phyloP scores from a whole-genome alignment of 2,329 filamentous ascomycete species.

The Zymoseptoria ardabiliae region DNA sequence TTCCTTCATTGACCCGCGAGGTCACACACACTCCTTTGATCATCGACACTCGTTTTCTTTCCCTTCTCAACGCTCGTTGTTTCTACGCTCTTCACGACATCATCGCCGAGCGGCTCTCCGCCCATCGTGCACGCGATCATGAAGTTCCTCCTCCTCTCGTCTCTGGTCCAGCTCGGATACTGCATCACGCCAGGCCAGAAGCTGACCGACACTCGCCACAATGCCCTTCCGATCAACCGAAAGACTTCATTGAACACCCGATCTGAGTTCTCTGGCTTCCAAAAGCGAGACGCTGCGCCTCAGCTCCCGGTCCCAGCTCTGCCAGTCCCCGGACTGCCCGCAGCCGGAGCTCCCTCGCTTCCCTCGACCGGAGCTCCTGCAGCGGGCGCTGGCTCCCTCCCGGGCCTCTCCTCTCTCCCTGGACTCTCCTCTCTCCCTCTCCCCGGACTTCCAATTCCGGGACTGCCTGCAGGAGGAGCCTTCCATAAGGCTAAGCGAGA shows the following conservation, averaged over 20 bases:
- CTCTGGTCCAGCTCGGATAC: neutral
- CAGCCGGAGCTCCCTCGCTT: too few species aligned
- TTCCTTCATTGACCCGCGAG: too few species aligned
- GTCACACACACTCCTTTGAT: too few species aligned
- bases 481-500: too few species aligned
- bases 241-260: neutral
- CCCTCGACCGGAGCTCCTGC: neutral
- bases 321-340: neutral
- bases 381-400: too few species aligned
- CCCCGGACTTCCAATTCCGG: neutral
- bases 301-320: neutral
- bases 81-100: neutral
- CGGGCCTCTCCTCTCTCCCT: neutral
- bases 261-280: neutral
- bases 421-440: too few species aligned
- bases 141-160: neutral
- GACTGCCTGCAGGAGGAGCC: too few species aligned
- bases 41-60: too few species aligned
- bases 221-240: neutral
- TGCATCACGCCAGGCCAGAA: neutral
- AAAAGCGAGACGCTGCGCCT: neutral
- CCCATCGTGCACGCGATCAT: neutral
- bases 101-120: neutral
- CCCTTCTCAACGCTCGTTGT: too few species aligned
- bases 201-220: neutral